Conservation (phyloP, 495 filamentous ascomycete species). For the Cercophora newfieldiana region DNA sequence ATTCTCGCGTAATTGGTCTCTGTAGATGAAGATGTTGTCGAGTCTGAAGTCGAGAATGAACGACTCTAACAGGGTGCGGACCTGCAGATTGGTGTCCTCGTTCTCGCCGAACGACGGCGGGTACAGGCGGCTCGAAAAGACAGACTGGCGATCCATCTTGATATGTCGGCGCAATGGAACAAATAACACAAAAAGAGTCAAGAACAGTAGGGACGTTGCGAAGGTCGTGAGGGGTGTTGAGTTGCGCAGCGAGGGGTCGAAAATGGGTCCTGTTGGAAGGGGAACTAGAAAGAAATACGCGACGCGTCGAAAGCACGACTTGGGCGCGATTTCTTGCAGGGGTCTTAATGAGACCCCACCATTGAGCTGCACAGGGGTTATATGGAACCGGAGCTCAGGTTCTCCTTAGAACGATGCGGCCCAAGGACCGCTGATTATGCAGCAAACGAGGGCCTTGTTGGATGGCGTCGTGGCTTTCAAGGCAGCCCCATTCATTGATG, state of each 20-base stretch:
- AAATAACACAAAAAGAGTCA: not conserved
- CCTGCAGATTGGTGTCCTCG: constrained; percentile 57
- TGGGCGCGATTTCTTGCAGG: constrained; percentile 29
- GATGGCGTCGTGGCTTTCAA: constrained; percentile 9
- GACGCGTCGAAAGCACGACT: constrained; percentile 30
- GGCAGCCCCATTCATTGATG: not conserved
- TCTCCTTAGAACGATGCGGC: constrained; percentile 3
- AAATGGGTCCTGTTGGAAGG: constrained; percentile 10
- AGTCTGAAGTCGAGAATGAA: constrained; percentile 95
- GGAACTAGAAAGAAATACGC: constrained; percentile 22
- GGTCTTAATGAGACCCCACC: constrained; percentile 31
- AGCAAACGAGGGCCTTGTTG: not conserved
- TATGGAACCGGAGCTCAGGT: not conserved
- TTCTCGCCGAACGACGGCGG: constrained; percentile 48
- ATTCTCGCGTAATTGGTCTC: constrained; percentile 96
- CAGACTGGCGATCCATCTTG: constrained; percentile 86
- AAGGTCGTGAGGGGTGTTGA: not conserved
- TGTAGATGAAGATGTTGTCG: constrained; percentile 95
- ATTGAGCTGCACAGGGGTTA: not conserved
- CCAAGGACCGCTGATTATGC: not conserved
- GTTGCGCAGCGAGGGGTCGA: constrained; percentile 13
- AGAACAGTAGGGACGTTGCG: not conserved
- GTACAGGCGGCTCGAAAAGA: constrained; percentile 62
- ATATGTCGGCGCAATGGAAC: not conserved
- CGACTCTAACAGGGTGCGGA: constrained; percentile 64